These are phyloP conservation scores for Limonium bicolor DNA, from an alignment of 148 eudicot genomes.

Conservation along the genomic window DNA sequence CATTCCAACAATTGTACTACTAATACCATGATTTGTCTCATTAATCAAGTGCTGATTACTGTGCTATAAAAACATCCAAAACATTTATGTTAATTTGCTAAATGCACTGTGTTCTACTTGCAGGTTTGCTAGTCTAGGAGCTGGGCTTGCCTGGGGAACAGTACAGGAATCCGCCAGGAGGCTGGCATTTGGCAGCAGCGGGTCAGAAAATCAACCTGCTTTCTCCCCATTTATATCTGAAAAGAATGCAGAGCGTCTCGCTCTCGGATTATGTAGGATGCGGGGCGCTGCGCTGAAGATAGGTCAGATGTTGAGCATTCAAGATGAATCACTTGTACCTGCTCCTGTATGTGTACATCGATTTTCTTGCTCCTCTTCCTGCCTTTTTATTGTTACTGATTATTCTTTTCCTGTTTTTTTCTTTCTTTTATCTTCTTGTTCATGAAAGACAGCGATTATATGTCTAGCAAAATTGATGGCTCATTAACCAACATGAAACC, in stretches of 20 bases:
- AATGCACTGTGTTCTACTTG: constrained; percentile 4
- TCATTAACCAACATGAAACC: too few species aligned
- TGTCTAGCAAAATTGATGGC: too few species aligned
- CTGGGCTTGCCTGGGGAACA: constrained; percentile 99
- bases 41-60: not conserved
- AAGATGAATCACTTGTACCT: constrained; percentile 88
- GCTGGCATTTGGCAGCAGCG: constrained; percentile 43
- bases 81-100: not conserved
- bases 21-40: too few species aligned
- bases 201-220: constrained; percentile 30
- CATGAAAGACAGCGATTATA: too few species aligned
- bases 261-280: constrained; percentile 97
- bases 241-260: constrained; percentile 83
- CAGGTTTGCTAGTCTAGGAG: constrained; percentile 95
- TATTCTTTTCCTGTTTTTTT: not conserved
- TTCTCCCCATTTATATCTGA: constrained; percentile 73
- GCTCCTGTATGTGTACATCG: constrained; percentile 53
- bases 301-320: constrained; percentile 98
- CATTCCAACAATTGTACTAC: not conserved
- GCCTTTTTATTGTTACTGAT: not conserved
- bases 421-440: too few species aligned
- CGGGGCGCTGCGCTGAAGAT: constrained; percentile 97
- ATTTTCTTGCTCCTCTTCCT: not conserved
- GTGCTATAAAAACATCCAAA: too few species aligned
- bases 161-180: constrained; percentile 85